A percentile compares a stretch with the other conserved stretches of the same genome.
Evolutionary conservation across 495 filamentous ascomycete genomes (phyloP).

Genomic region (Penicillium argentinense): DNA sequence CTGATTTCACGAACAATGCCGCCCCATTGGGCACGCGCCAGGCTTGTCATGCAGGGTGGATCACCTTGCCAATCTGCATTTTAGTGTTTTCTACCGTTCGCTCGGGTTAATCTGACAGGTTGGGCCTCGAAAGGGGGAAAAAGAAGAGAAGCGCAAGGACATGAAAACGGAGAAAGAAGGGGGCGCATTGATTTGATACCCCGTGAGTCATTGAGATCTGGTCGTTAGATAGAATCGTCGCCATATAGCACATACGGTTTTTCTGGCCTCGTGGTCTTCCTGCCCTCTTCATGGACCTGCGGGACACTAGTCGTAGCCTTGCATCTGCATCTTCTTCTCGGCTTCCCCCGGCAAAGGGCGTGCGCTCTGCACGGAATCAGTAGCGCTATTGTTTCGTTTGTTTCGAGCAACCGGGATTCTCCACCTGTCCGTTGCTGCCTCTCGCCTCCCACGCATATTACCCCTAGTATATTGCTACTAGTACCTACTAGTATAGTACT

Average conservation of each 20-base stretch:
- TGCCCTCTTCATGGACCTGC: constrained; percentile 6
- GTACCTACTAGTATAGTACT: too few species aligned
- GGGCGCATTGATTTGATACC: constrained; percentile 1
- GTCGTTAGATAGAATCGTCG: constrained; percentile 14
- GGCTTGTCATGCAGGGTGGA: constrained; percentile 15
- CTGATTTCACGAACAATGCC: constrained; percentile 14
- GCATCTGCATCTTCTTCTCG: background rate
- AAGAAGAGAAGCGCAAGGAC: background rate
- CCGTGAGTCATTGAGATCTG: constrained; percentile 11
- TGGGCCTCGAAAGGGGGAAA: constrained; percentile 11
- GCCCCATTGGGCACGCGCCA: constrained; percentile 6
- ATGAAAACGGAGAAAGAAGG: background rate
- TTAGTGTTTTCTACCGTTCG: constrained; percentile 2
- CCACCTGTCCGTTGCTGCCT: too few species aligned
- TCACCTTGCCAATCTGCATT: constrained; percentile 7
- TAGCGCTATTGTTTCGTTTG: background rate
- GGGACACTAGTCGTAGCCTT: constrained; percentile 6
- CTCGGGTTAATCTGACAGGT: constrained; percentile 10
- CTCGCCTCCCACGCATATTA: too few species aligned
- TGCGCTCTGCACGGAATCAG: too few species aligned
- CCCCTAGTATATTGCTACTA: too few species aligned
- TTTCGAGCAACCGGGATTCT: too few species aligned
- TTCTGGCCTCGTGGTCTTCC: constrained; percentile 8
- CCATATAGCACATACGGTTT: constrained; percentile 3
- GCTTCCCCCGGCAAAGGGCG: too few species aligned